These are phyloP conservation scores for Cladophialophora chaetospira DNA, from an alignment of 2,329 filamentous ascomycete genomes.

Conservation along the genomic window DNA sequence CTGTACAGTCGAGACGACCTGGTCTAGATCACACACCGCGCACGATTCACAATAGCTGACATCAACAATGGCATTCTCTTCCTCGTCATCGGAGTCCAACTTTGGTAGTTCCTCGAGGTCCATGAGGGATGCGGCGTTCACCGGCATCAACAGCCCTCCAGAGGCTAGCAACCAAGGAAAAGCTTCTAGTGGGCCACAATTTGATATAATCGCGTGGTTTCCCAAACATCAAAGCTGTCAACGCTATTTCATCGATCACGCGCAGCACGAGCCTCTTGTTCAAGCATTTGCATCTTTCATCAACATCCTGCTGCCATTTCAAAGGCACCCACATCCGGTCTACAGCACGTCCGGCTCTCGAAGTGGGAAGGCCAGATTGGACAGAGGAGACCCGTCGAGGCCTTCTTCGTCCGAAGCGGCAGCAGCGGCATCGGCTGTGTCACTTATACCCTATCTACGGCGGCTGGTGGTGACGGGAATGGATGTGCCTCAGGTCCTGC, in stretches of 20 bases:
- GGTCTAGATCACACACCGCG: not conserved
- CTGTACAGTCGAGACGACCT: not conserved
- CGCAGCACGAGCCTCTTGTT: slow-evolving; percentile 78
- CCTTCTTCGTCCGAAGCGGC: slow-evolving; percentile 14
- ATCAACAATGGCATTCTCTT: slow-evolving; percentile 30
- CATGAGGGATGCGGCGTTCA: slow-evolving; percentile 23
- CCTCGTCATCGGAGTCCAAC: slow-evolving; percentile 31
- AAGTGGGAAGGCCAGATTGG: slow-evolving; percentile 23
- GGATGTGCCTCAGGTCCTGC: slow-evolving; percentile 81
- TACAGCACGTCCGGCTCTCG: slow-evolving; percentile 42
- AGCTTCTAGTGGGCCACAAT: slow-evolving; percentile 49
- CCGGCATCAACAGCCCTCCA: slow-evolving; percentile 24
- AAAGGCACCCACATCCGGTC: slow-evolving; percentile 60
- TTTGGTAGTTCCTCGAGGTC: slow-evolving; percentile 17
- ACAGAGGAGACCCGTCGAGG: slow-evolving; percentile 23
- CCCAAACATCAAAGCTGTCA: slow-evolving; percentile 87
- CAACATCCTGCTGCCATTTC: slow-evolving; percentile 88
- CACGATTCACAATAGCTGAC: not conserved
- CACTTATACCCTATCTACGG: slow-evolving; percentile 84
- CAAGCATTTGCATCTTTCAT: slow-evolving; percentile 87
- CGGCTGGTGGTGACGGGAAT: slow-evolving; percentile 89
- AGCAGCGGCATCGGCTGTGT: slow-evolving; percentile 53
- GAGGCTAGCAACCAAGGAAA: slow-evolving; percentile 17
- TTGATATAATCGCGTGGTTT: slow-evolving; percentile 84
- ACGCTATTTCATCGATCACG: slow-evolving; percentile 86